phyloP scores from a whole-genome alignment of 2,329 filamentous ascomycete genomes.

The Ophiosphaerella korrae region DNA sequence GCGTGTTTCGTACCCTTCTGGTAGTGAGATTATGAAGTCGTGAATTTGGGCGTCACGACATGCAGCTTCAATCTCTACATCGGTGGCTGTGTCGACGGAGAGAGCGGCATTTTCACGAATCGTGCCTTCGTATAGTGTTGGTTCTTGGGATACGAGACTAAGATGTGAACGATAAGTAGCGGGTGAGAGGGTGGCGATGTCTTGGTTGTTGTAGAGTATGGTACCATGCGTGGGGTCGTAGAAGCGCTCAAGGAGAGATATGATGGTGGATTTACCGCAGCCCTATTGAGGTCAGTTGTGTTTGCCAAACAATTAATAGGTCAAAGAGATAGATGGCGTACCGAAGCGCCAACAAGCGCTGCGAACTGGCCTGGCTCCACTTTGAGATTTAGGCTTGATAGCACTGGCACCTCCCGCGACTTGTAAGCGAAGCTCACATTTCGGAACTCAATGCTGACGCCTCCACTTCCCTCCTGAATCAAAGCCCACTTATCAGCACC shows the following conservation, averaged over 20 bases:
- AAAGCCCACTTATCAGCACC: slow-evolving; percentile 10
- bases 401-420: slow-evolving; percentile 75
- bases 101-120: slow-evolving; percentile 48
- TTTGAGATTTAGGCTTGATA: slow-evolving; percentile 53
- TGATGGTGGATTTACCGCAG: slow-evolving; percentile 74
- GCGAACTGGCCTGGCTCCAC: slow-evolving; percentile 68
- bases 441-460: slow-evolving; percentile 74
- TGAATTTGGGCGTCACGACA: slow-evolving; percentile 47
- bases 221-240: slow-evolving; percentile 69
- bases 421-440: slow-evolving; percentile 95
- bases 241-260: slow-evolving; percentile 67
- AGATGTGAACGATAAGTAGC: slow-evolving; percentile 49
- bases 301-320: background rate
- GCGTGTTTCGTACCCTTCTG: slow-evolving; percentile 41
- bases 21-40: slow-evolving; percentile 44
- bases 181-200: slow-evolving; percentile 45
- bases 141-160: slow-evolving; percentile 54
- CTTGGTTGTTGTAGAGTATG: slow-evolving; percentile 60
- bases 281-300: slow-evolving; percentile 32
- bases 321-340: background rate
- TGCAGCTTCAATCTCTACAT: slow-evolving; percentile 37
- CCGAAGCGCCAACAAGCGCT: slow-evolving; percentile 71
- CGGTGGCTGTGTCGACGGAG: slow-evolving; percentile 36
- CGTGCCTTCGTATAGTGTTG: slow-evolving; percentile 53
- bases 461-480: slow-evolving; percentile 12